Evolutionary conservation across 495 filamentous ascomycete species (phyloP), one percentile per base, ranked within the genome.

Genomic region (Penicillium malachiteum): DNA sequence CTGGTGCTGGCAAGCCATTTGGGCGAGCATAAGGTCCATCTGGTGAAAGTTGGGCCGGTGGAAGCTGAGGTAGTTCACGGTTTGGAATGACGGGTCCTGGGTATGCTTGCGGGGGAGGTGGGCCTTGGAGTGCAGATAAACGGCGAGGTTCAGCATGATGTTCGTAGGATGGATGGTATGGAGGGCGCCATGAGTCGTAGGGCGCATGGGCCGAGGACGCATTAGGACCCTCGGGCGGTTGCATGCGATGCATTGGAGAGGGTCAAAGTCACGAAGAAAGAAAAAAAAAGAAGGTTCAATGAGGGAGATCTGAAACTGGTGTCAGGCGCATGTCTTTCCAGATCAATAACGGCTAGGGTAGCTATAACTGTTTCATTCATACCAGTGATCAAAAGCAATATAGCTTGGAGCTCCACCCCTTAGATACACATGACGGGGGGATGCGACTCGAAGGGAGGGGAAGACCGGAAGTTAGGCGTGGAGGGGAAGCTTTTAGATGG

Each of bases 51-150:
- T 76, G 72, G 14, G 75, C 21, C 21, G 21, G 21, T 2, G 73
- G 65, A 11, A 71, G 59, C 43, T 76, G 72, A n/a, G 75, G 74
- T 6, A 78, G 62, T 46, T 77, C 72, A 38, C 75, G 72, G 48
- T 64, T 69, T 11, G 65, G 67, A 16, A 69, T 68, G 7, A 62
- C 61, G 5, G 21, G 21, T 26, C 21, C 21, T 26, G 63, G 62
- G 46, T 74, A 75, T 33, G 54, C 64, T 57, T 65, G 45, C 3
- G 51, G 51, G 10, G 38, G 66, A 14, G 39, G 33, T 5, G 71
- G 58, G 21, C 46, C 46, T n/a, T 40, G 40, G 1, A 11, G 41
- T n/a, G 54, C 63, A 3, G 75, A 67, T 5, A 65, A 54, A 16
- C 69, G 73, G 13, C 73, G 73, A 26, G 67, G 60, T 31, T 74